These are phyloP conservation scores for Glarea lozoyensis DNA, from an alignment of 495 filamentous ascomycete species.

Conservation along the genomic window DNA sequence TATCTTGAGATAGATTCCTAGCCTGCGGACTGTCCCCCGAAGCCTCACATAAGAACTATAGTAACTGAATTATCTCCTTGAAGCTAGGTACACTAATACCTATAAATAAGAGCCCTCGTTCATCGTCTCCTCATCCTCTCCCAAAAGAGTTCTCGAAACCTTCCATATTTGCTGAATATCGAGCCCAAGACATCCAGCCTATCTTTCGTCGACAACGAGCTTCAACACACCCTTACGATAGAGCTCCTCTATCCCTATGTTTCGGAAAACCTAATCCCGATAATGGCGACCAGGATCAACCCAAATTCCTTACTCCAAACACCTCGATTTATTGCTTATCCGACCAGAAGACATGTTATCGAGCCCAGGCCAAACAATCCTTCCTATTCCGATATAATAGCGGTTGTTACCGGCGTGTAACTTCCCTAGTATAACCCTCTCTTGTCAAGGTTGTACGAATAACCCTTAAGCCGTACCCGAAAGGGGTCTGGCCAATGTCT, in stretches of 20 bases:
- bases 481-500: constrained; percentile 17
- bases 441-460: constrained; percentile 18
- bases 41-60: constrained; percentile 15
- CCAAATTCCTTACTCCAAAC: constrained; percentile 25
- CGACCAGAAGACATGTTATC: constrained; percentile 13
- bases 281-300: constrained; percentile 7
- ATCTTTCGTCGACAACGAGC: constrained; percentile 11
- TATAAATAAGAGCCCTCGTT: constrained; percentile 14
- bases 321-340: constrained; percentile 17
- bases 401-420: constrained; percentile 19
- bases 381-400: constrained; percentile 7
- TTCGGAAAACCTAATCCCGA: constrained; percentile 10
- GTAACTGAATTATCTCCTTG: too few species aligned
- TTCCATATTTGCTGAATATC: constrained; percentile 9
- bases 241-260: constrained; percentile 13
- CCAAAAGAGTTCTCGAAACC: constrained; percentile 24
- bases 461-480: constrained; percentile 9
- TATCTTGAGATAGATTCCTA: too few species aligned
- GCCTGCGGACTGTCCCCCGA: too few species aligned
- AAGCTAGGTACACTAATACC: constrained; percentile 20
- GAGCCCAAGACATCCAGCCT: constrained; percentile 22
- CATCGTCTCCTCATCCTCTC: constrained; percentile 26
- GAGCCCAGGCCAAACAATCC: constrained; percentile 11
- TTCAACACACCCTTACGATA: too few species aligned
- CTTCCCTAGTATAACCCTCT: constrained; percentile 21